A percentile compares a stretch with the other conserved stretches of the same genome.
phyloP scores from a whole-genome alignment of 192 early-diverging fungal species.

The Umbelopsis vinacea region DNA sequence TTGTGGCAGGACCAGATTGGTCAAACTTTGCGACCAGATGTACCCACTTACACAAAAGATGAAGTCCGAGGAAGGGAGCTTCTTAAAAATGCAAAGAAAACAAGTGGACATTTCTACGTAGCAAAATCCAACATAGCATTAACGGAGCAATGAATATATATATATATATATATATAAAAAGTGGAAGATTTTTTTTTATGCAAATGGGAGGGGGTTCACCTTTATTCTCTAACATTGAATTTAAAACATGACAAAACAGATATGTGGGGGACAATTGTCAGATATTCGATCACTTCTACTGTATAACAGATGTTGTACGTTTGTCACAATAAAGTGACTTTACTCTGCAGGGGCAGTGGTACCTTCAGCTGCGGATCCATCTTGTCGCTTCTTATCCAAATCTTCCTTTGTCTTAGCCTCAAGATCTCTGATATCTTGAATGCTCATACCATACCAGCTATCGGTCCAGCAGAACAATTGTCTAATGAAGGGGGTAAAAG shows the following conservation, averaged over 20 bases:
- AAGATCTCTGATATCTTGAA: conserved; percentile 67
- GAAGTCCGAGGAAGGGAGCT: conserved; percentile 15
- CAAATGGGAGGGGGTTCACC: background rate
- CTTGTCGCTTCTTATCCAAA: conserved; percentile 47
- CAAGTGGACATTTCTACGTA: conserved; percentile 35
- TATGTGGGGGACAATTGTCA: conserved; percentile 14
- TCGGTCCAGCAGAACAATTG: conserved; percentile 82
- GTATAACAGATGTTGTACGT: background rate
- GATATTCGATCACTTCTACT: background rate
- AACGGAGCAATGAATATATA: background rate
- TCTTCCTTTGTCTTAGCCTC: conserved; percentile 72
- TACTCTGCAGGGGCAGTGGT: conserved; percentile 10
- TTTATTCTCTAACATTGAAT: conserved; percentile 18
- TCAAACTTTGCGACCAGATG: conserved; percentile 20
- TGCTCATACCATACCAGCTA: conserved; percentile 76
- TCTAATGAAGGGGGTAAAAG: conserved; percentile 16
- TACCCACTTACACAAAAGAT: background rate
- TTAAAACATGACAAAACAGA: conserved; percentile 12
- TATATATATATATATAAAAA: no score
- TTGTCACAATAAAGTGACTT: background rate
- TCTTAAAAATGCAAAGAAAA: conserved; percentile 27
- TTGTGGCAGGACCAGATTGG: conserved; percentile 31
- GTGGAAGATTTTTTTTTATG: no score
- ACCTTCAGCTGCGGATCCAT: background rate
- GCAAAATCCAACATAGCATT: background rate